Evolutionary conservation across 306 rosid species (phyloP), one percentile per base, ranked within the genome.

Genomic region (Senna siamea): DNA sequence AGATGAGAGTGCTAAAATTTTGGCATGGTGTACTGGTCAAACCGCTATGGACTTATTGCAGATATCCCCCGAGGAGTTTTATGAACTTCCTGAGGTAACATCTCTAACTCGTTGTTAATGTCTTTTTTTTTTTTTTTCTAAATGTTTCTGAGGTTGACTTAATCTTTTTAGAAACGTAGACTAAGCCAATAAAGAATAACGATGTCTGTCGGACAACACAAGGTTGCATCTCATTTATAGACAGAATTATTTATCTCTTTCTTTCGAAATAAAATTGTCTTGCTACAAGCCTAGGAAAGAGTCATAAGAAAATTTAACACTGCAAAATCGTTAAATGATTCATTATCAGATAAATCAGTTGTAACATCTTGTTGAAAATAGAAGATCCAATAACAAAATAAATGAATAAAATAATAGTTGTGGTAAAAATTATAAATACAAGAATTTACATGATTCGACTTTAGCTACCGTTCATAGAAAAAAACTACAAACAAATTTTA

Each of bases 1-100:
- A 59, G 98, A 91, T 55, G 78, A 91, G 66, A 83, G 82, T 60
- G 80, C 86, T 12, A 89, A 93, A 77, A 73, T 89, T 75, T 83
- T 88, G 53, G 96, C 98, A 11, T 87, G 96, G 92, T 91, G 93
- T 75, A 82, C 90, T 19, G 96, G 96, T 81, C 92, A 88, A 82
- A 85, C 97, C 58, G 98, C 98, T 40, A 83, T 87, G 78, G 98
- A 93, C 79, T 76, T 93, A 82, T 82, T 93, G 80, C 97, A 91
- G 80, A 91, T 93, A 85, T 89, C 96, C 65, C 92, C 98, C 0
- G 92, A 89, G 15, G 96, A 91, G 69, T 93, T 93, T 75, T 55
- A 69, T 53, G 94, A 88, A 68, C 96, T 91, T 66, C 89, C 93
- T 10, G 98, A 93, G 98, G 98, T 91, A 91, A 80, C 57, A 7